A percentile compares a stretch with the other conserved stretches of the same genome.
Evolutionary conservation across 1,284 basidiomycete species (phyloP).

Genomic region (Apiotrichum montevideense): DNA sequence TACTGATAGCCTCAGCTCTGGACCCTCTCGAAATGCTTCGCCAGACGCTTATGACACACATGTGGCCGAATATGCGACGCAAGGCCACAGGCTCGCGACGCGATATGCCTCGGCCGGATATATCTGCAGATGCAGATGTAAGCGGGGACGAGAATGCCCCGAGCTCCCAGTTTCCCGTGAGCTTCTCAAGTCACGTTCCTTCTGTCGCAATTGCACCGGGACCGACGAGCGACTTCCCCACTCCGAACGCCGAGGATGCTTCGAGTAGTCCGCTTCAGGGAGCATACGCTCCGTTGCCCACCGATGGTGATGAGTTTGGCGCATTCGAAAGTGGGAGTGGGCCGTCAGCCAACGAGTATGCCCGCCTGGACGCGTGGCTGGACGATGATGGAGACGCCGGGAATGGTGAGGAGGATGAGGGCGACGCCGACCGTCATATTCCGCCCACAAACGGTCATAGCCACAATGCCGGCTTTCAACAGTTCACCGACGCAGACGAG

Average conservation of each 20-base stretch:
- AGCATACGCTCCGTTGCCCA: constrained; percentile 3
- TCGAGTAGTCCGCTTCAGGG: neutral
- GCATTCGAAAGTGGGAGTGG: constrained; percentile 9
- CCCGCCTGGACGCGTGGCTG: constrained; percentile 38
- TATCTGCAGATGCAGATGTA: neutral
- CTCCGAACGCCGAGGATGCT: neutral
- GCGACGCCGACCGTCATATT: neutral
- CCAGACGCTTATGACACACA: constrained; percentile 43
- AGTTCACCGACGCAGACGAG: neutral
- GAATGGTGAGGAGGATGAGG: neutral
- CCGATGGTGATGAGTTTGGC: constrained; percentile 14
- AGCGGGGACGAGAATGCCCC: constrained; percentile 4
- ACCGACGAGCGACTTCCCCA: constrained; percentile 10
- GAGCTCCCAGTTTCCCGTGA: constrained; percentile 10
- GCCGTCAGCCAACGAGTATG: constrained; percentile 28
- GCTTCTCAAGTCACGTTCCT: constrained; percentile 1
- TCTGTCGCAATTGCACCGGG: neutral
- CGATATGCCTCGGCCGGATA: constrained; percentile 8
- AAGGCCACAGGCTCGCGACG: neutral
- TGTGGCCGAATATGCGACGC: constrained; percentile 41
- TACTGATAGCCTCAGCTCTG: constrained; percentile 22
- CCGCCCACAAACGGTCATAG: neutral
- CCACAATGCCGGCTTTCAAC: neutral
- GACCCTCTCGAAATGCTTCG: constrained; percentile 31
- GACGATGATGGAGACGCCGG: constrained; percentile 20